phyloP scores from a whole-genome alignment of 495 filamentous ascomycete genomes.

The Terfezia claveryi region DNA sequence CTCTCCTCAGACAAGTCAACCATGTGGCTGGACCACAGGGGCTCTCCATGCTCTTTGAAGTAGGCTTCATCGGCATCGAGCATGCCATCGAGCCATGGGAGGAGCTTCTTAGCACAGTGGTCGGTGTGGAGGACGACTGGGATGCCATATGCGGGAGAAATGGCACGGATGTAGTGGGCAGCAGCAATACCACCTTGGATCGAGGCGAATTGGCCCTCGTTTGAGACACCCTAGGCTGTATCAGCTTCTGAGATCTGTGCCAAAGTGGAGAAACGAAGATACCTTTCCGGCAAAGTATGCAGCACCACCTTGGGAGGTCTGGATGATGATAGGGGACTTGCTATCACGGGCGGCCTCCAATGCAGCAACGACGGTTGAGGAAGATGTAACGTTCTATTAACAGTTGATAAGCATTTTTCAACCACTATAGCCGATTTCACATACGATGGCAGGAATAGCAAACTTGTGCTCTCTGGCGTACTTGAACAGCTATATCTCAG shows the following conservation, averaged over 20 bases:
- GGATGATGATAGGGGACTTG: conserved; percentile 73
- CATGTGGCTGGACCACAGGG: conserved; percentile 93
- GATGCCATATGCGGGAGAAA: conserved; percentile 72
- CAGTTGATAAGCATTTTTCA: not conserved
- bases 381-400: conserved; percentile 66
- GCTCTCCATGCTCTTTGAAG: conserved; percentile 79
- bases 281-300: conserved; percentile 88
- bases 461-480: conserved; percentile 66
- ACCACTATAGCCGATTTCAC: conserved; percentile 14
- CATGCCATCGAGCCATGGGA: conserved; percentile 94
- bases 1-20: conserved; percentile 85
- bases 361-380: conserved; percentile 63
- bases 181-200: conserved; percentile 71
- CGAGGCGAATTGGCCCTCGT: conserved; percentile 66
- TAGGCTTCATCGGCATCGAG: conserved; percentile 74
- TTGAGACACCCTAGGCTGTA: conserved; percentile 44
- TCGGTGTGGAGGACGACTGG: conserved; percentile 86
- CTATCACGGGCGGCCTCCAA: conserved; percentile 85
- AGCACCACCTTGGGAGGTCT: conserved; percentile 80
- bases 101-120: conserved; percentile 83
- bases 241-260: not conserved
- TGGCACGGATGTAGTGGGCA: conserved; percentile 77
- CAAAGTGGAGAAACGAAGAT: conserved; percentile 2
- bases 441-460: conserved; percentile 76
- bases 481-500: conserved; percentile 41